Conservation (phyloP, 106 monocot species). For the Dioscorea dumetorum region DNA sequence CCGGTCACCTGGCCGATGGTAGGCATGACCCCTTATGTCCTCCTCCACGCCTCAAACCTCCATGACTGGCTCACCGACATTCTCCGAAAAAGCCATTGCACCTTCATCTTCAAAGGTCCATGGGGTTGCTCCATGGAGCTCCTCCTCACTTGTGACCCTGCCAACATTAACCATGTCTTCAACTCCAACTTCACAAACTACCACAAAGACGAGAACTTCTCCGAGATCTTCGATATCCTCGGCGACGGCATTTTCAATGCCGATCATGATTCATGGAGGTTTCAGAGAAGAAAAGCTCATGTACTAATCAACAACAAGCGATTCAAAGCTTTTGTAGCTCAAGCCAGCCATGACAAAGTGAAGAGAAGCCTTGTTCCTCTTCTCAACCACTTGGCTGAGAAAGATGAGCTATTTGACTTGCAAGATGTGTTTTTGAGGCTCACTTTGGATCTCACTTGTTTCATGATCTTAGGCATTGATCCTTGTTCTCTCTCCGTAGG, state of each 20-base stretch:
- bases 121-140: constrained; percentile 20
- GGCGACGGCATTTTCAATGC: constrained; percentile 30
- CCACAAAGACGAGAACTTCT: constrained; percentile 26
- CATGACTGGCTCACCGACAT: constrained; percentile 7
- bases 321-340: constrained; percentile 19
- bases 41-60: constrained; percentile 1
- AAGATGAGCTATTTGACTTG: constrained; percentile 17
- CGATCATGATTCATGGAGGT: constrained; percentile 22
- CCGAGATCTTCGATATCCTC: constrained; percentile 34
- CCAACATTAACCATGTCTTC: constrained; percentile 28
- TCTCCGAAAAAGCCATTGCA: neutral
- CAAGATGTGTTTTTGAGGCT: constrained; percentile 32
- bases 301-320: constrained; percentile 6
- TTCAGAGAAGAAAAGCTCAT: constrained; percentile 16
- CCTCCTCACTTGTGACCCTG: constrained; percentile 19
- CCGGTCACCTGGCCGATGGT: constrained; percentile 19
- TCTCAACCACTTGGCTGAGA: constrained; percentile 15
- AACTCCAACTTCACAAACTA: constrained; percentile 28
- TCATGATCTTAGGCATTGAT: constrained; percentile 29
- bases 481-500: constrained; percentile 20
- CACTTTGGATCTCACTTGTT: constrained; percentile 24
- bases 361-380: constrained; percentile 23
- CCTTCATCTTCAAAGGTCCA: constrained; percentile 20
- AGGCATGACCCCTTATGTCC: constrained; percentile 27
- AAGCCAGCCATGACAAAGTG: constrained; percentile 18